phyloP scores from a whole-genome alignment of 805 yeast genomes.

The Cephaloascus fragrans region DNA sequence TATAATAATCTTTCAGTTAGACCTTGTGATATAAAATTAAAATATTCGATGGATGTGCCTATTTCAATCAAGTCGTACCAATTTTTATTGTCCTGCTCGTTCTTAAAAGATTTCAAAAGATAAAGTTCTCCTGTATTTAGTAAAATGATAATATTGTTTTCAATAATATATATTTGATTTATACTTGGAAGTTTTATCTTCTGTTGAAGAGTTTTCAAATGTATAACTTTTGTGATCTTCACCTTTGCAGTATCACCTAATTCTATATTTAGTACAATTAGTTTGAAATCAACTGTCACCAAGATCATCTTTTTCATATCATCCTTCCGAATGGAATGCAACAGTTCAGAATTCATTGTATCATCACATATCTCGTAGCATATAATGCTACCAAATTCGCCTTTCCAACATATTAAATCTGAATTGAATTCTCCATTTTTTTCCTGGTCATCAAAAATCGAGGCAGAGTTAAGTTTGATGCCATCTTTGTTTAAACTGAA shows the following conservation, averaged over 20 bases:
- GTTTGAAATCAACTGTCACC: conserved; percentile 18
- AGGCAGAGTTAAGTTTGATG: conserved; percentile 3
- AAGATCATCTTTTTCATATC: conserved; percentile 9
- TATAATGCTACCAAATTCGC: conserved; percentile 17
- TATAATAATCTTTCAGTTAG: conserved; percentile 11
- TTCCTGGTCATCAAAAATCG: conserved; percentile 22
- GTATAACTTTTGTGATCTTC: conserved; percentile 16
- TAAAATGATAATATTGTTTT: conserved; percentile 23
- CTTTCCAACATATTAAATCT: conserved; percentile 29
- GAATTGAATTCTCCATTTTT: conserved; percentile 21
- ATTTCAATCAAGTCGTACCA: conserved; percentile 18
- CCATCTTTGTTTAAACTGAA: conserved; percentile 19
- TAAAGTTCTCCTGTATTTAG: conserved; percentile 27
- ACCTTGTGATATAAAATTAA: conserved; percentile 8
- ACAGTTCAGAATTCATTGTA: neutral
- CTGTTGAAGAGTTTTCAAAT: conserved; percentile 19
- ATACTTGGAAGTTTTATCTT: conserved; percentile 14
- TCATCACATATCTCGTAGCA: conserved; percentile 8
- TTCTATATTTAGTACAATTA: conserved; percentile 18
- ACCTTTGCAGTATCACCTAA: conserved; percentile 13
- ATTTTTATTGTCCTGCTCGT: conserved; percentile 12
- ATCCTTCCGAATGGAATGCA: neutral
- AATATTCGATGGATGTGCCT: conserved; percentile 18
- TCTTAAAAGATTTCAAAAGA: conserved; percentile 20
- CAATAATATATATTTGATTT: conserved; percentile 15